phyloP scores from a whole-genome alignment of 495 filamentous ascomycete genomes.

The Echria macrotheca region DNA sequence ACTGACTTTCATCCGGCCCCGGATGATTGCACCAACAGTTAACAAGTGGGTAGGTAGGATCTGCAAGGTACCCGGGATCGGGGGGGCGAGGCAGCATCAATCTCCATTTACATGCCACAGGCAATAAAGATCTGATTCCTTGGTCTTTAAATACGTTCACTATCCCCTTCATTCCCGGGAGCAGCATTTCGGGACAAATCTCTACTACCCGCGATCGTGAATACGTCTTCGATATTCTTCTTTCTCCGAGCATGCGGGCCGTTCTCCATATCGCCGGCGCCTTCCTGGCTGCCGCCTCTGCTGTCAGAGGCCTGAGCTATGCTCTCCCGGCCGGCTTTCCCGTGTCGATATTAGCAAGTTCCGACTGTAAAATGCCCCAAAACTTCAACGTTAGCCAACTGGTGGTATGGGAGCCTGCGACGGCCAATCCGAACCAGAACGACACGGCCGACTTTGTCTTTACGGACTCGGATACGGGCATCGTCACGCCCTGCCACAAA shows the following conservation, averaged over 20 bases:
- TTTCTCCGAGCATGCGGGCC: too few species aligned
- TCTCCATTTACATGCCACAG: too few species aligned
- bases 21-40: conserved; percentile 17
- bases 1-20: conserved; percentile 5
- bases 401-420: conserved; percentile 15
- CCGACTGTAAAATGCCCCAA: conserved; percentile 22
- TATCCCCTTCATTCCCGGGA: too few species aligned
- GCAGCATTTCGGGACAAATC: too few species aligned
- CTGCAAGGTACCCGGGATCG: conserved; percentile 11
- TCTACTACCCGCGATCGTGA: too few species aligned
- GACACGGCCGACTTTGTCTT: conserved; percentile 19
- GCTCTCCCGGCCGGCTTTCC: neutral
- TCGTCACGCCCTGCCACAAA: conserved; percentile 24
- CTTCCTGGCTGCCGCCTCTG: too few species aligned
- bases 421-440: conserved; percentile 9
- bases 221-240: too few species aligned
- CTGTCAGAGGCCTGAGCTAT: neutral
- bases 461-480: conserved; percentile 18
- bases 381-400: conserved; percentile 10
- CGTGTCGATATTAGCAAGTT: neutral
- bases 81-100: too few species aligned
- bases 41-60: conserved; percentile 5
- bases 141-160: too few species aligned
- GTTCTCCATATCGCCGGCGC: too few species aligned
- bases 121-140: too few species aligned